Evolutionary conservation across 116 monocot genomes (phyloP), one percentile per base, ranked within the genome.

Genomic region (Thalassia testudinum): DNA sequence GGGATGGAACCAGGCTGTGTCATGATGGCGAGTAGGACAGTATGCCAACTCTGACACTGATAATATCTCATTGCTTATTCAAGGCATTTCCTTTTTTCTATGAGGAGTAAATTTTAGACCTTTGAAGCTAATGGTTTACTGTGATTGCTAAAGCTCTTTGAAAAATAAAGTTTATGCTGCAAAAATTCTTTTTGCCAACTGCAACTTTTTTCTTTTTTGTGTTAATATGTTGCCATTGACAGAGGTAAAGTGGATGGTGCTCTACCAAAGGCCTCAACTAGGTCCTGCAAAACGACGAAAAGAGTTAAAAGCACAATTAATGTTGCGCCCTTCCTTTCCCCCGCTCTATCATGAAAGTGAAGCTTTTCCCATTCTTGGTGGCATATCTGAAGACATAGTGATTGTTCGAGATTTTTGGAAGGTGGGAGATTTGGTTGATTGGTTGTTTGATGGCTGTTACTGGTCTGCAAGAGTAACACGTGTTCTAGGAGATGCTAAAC

Each of bases 341-440:
- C 63, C 62, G 17, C 62, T 59, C 49, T 72, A 68, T 30, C 56
- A 25, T 37, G 52, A 60, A 54, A 72, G 61, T 45, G 62, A 78
- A 53, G 26, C 42, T 18, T n/a, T n/a, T n/a, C 69, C 71, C 22
- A 54, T 54, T 38, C 37, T 26, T 21, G 25, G 42, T 61, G 62
- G 63, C 21, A 40, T 51, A 61, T 54, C 57, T 54, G 69, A 78
- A 60, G 60, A 75, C 20, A 52, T 70, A 42, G 74, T 53, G 47
- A 44, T 81, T 62, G 50, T 66, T 24, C 27, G 68, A 57, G 78
- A 75, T 54, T 22, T 72, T 7, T 75, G 81, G 86, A 63, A 69
- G 61, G 54, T 81, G 26, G 86, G 78, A 21, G 81, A 86, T 72
- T 58, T 78, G 67, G 75, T 86, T 78, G 86, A 86, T 62, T 81